A percentile compares a stretch with the other conserved stretches of the same genome.
phyloP scores from a whole-genome alignment of 805 yeast species.

The Spathaspora boniae region DNA sequence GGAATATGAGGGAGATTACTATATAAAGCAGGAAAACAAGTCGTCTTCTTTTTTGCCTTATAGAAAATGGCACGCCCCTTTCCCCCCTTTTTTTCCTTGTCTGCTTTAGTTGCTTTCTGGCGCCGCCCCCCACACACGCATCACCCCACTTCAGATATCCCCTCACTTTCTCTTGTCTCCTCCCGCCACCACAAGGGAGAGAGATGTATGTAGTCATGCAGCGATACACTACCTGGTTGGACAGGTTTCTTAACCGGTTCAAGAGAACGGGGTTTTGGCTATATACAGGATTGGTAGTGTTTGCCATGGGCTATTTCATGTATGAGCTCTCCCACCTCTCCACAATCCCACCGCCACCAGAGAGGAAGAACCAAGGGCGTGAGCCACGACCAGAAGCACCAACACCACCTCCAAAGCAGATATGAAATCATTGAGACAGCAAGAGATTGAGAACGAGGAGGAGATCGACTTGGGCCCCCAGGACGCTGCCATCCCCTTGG shows the following conservation, averaged over 20 bases:
- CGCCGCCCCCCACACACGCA: no score
- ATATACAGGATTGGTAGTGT: constrained; percentile 29
- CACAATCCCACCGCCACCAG: constrained; percentile 12
- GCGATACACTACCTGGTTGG: constrained; percentile 24
- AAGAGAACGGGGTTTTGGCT: constrained; percentile 34
- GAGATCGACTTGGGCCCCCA: constrained; percentile 7
- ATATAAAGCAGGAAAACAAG: no score
- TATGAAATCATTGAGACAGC: not conserved
- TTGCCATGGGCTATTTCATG: constrained; percentile 25
- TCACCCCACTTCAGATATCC: no score
- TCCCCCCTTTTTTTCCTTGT: no score
- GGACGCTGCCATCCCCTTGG: constrained; percentile 1
- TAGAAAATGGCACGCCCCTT: no score
- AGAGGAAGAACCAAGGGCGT: constrained; percentile 2
- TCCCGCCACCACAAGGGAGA: no score
- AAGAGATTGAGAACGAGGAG: constrained; percentile 6
- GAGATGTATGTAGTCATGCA: constrained; percentile 3
- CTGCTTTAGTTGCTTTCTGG: no score
- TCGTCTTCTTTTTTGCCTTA: no score
- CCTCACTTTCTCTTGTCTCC: no score
- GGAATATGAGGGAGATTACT: no score
- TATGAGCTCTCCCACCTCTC: constrained; percentile 17
- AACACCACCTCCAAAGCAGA: not conserved
- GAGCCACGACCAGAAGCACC: not conserved
- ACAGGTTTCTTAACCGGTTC: constrained; percentile 25